Conservation (phyloP, 306 rosid species). For the Cicer pinnatifidum region DNA sequence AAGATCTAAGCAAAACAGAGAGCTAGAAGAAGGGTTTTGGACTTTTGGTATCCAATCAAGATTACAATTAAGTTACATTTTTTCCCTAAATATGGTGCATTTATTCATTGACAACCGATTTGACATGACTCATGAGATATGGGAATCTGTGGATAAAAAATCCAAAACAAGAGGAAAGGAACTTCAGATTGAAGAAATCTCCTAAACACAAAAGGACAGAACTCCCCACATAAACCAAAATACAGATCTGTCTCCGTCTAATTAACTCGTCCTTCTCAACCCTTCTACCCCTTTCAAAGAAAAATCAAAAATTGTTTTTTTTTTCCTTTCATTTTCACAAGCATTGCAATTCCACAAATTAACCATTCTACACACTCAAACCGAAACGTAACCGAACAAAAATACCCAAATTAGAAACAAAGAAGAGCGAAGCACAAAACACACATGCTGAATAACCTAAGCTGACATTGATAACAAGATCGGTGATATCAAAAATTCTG, state of each 20-base stretch:
- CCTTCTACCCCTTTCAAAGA: constrained; percentile 8
- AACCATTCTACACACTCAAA: constrained; percentile 39
- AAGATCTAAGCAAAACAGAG: constrained; percentile 26
- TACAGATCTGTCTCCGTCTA: constrained; percentile 46
- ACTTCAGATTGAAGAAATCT: constrained; percentile 42
- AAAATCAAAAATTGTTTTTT: constrained; percentile 15
- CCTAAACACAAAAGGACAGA: constrained; percentile 21
- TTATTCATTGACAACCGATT: constrained; percentile 21
- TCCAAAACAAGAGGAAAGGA: constrained; percentile 37
- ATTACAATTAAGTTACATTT: constrained; percentile 29
- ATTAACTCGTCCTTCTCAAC: constrained; percentile 25
- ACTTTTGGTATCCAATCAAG: constrained; percentile 29
- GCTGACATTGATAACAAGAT: constrained; percentile 51
- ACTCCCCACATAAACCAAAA: constrained; percentile 31
- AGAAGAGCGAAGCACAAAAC: constrained; percentile 39
- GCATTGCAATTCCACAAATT: constrained; percentile 38
- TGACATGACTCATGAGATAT: constrained; percentile 10
- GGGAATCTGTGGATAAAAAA: constrained; percentile 23
- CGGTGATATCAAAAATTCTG: constrained; percentile 45
- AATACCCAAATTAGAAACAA: constrained; percentile 44
- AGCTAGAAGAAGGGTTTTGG: constrained; percentile 30
- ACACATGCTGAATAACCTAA: constrained; percentile 57
- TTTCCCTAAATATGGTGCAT: constrained; percentile 18
- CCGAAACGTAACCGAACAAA: constrained; percentile 42
- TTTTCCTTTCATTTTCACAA: constrained; percentile 2